Evolutionary conservation across 2,329 filamentous ascomycete genomes (phyloP).

Genomic region (Pseudogymnoascus sp.): DNA sequence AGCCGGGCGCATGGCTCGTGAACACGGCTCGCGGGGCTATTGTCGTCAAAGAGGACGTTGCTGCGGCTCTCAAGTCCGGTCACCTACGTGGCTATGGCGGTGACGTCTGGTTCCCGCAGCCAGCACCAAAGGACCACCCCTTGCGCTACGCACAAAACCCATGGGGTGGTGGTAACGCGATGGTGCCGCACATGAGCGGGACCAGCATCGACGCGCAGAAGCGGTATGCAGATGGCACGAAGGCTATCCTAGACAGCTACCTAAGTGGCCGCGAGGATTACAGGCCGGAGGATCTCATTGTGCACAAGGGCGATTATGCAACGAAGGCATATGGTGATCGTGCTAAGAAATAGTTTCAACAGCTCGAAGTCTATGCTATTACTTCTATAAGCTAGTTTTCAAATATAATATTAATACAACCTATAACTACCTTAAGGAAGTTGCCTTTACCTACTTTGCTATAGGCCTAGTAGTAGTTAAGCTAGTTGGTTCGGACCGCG

Average conservation of each 20-base stretch:
- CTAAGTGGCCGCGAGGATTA: conserved; percentile 84
- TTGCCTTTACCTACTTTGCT: too few relatives aligned
- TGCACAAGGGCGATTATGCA: conserved; percentile 82
- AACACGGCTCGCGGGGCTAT: conserved; percentile 99
- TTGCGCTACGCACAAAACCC: conserved; percentile 90
- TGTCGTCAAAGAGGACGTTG: conserved; percentile 97
- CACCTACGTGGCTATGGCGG: conserved; percentile 85
- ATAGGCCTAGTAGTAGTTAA: too few relatives aligned
- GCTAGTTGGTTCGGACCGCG: too few relatives aligned
- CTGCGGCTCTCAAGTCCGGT: conserved; percentile 81
- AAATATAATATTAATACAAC: too few relatives aligned
- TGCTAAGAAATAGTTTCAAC: not conserved
- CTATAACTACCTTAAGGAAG: too few relatives aligned
- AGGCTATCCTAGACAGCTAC: conserved; percentile 87
- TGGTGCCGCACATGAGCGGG: conserved; percentile 98
- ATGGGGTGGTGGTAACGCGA: conserved; percentile 95
- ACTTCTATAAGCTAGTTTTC: not conserved
- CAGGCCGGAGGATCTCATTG: conserved; percentile 81
- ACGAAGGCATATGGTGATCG: conserved; percentile 88
- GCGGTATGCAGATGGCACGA: conserved; percentile 79
- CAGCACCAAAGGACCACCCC: conserved; percentile 84
- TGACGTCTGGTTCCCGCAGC: conserved; percentile 96
- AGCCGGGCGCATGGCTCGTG: conserved; percentile 88
- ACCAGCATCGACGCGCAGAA: conserved; percentile 97
- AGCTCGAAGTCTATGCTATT: not conserved